Base-by-base conservation (phyloP, 2,329 filamentous ascomycete species). In the Rhexocercosporidium sp. region DNA sequence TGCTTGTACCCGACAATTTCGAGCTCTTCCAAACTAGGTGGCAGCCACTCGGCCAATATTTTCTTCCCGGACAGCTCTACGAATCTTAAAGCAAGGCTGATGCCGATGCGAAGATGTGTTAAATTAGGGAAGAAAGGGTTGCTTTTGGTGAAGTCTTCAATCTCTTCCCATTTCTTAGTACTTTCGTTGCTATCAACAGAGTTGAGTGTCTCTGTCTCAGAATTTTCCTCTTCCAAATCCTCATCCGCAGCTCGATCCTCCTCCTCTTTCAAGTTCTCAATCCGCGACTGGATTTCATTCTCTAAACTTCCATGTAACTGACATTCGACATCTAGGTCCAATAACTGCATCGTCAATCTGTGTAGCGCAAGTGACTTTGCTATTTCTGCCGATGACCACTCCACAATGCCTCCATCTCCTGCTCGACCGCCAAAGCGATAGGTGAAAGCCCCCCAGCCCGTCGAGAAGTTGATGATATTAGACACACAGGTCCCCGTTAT, bases 51-150 rank as follows among this genome's bases (percentile, higher is more conserved):
- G 16, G n/a, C 54, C 22, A 65, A 41, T 4, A 41, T 65, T 29
- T 49, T 59, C 6, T 31, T 59, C 7, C 62, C 53, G 0, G 54
- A 49, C 18, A 65, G 37, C 54, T 65, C 54, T 18, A 12, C 41
- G n/a, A 65, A 65, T 29, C 54, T 34, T 27, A 12, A 41, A n/a
- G 54, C 62, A 25, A 59, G 41, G 16, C 59, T 59, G 49, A 65
- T 59, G 3, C 54, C 25, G 27, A 65, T 59, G 18, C 54, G 37
- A 14, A 59, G 20, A 41, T 59, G 41, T 16, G 41, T 65, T 2
- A 59, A 20, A 41, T 59, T 41, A 5, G 62, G 41, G 27, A 65
- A 65, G 20, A 59, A 59, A 4, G 62, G 62, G 7, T 49, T 39
- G 54, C 54, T 59, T 49, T 29, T 44, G 18, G 31, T 59, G n/a